Conservation (phyloP, 2,329 filamentous ascomycete genomes). For the Penicillium sp. region DNA sequence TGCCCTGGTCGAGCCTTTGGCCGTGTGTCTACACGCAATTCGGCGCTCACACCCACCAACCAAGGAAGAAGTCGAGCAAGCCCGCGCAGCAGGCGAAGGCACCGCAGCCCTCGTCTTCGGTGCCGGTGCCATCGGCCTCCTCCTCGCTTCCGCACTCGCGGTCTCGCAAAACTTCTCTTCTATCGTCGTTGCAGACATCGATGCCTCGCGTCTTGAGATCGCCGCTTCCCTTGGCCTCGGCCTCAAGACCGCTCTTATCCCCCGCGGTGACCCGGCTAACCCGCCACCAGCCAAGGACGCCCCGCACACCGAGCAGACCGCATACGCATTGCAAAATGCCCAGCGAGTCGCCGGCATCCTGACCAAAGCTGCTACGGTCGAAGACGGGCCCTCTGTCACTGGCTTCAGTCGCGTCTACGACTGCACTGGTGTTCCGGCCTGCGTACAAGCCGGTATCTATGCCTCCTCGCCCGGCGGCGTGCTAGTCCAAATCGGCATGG, state of each 20-base stretch:
- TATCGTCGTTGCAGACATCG: slow-evolving; percentile 58
- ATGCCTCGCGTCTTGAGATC: slow-evolving; percentile 52
- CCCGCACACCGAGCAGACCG: slow-evolving; percentile 29
- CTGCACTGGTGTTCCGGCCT: slow-evolving; percentile 43
- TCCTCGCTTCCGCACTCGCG: slow-evolving; percentile 54
- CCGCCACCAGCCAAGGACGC: slow-evolving; percentile 31
- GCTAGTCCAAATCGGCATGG: slow-evolving; percentile 54
- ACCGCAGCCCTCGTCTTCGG: slow-evolving; percentile 54
- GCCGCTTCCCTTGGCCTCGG: slow-evolving; percentile 40
- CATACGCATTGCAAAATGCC: slow-evolving; percentile 33
- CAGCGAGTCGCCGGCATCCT: slow-evolving; percentile 33
- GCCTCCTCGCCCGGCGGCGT: slow-evolving; percentile 46
- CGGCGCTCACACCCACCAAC: slow-evolving; percentile 49
- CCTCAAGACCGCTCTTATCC: slow-evolving; percentile 36
- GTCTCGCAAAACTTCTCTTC: slow-evolving; percentile 49
- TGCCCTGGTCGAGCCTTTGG: slow-evolving; percentile 55
- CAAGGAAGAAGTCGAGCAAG: slow-evolving; percentile 32
- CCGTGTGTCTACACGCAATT: slow-evolving; percentile 56
- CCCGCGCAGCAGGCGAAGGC: slow-evolving; percentile 36
- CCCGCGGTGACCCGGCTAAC: slow-evolving; percentile 24
- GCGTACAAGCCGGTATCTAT: slow-evolving; percentile 44
- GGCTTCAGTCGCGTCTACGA: slow-evolving; percentile 45
- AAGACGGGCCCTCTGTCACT: slow-evolving; percentile 17
- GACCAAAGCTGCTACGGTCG: slow-evolving; percentile 16
- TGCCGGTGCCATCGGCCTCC: slow-evolving; percentile 55